Evolutionary conservation across 257 asterid genomes (phyloP).

Genomic region (Solanum lycopersicoides): DNA sequence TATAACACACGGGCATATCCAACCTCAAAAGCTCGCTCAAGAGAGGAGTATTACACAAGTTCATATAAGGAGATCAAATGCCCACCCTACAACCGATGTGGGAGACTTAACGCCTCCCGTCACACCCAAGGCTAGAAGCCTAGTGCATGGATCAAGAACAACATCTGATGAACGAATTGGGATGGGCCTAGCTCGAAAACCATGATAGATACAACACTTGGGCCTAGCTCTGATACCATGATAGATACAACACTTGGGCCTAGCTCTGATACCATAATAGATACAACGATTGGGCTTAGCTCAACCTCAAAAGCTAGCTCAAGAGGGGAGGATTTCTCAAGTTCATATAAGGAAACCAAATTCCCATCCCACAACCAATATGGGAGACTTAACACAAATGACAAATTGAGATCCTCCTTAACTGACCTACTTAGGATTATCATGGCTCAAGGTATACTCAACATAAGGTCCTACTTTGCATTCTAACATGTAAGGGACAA

Average conservation of each 20-base stretch:
- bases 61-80: neutral
- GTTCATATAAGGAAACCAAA: too few species aligned
- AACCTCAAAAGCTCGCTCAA: neutral
- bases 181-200: neutral
- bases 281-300: neutral
- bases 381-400: neutral
- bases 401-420: neutral
- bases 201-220: neutral
- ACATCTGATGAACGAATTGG: neutral
- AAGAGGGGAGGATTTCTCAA: neutral
- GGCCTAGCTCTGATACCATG: neutral
- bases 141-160: neutral
- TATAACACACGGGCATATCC: neutral
- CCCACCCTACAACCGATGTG: neutral
- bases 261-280: neutral
- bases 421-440: neutral
- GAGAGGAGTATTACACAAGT: neutral
- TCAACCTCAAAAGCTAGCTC: neutral
- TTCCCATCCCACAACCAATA: too few species aligned
- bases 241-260: neutral
- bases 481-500: neutral
- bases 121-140: neutral
- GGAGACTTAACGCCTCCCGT: neutral
- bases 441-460: neutral
- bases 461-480: neutral